Conservation (phyloP, 805 yeast genomes). For the Candida taoyuanica region DNA sequence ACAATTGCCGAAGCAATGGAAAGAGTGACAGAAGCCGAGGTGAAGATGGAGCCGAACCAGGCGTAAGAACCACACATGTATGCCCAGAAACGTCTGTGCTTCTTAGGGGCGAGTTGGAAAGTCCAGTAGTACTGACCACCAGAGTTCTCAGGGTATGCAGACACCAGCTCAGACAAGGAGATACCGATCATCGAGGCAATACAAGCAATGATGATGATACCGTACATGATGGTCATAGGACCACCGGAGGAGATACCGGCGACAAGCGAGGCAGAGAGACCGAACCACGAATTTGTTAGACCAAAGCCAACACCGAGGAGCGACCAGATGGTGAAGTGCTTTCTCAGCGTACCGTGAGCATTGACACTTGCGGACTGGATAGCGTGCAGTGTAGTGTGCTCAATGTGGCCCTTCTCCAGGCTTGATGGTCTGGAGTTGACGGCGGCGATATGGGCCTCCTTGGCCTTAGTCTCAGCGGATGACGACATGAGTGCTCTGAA, state of each 20-base stretch:
- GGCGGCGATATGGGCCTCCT: constrained; percentile 2
- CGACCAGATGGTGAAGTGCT: constrained; percentile 40
- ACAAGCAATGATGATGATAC: constrained; percentile 46
- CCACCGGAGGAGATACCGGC: constrained; percentile 57
- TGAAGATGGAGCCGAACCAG: constrained; percentile 57
- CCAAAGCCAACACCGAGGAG: constrained; percentile 57
- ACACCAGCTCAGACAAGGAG: constrained; percentile 48
- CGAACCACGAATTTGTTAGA: constrained; percentile 58
- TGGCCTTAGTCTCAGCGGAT: constrained; percentile 4
- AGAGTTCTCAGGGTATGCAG: constrained; percentile 48
- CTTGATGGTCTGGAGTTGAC: constrained; percentile 4
- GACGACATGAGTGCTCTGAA: constrained; percentile 6
- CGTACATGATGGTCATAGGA: constrained; percentile 52
- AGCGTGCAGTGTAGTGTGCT: constrained; percentile 9
- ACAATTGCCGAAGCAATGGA: constrained; percentile 47
- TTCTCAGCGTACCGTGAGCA: constrained; percentile 16
- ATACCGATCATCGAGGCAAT: constrained; percentile 45
- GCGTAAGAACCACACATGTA: constrained; percentile 59
- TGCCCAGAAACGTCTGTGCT: constrained; percentile 35
- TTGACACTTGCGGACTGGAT: constrained; percentile 8
- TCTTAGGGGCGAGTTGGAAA: constrained; percentile 45
- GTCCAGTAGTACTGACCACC: constrained; percentile 63
- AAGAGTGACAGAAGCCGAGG: constrained; percentile 55
- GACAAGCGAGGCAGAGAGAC: constrained; percentile 50
- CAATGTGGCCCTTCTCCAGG: constrained; percentile 14